Percentiles rank a stretch among this genome's conserved stretches.
Conservation (phyloP, 305 asterid genomes). For the Solanum aculeatissimum region DNA sequence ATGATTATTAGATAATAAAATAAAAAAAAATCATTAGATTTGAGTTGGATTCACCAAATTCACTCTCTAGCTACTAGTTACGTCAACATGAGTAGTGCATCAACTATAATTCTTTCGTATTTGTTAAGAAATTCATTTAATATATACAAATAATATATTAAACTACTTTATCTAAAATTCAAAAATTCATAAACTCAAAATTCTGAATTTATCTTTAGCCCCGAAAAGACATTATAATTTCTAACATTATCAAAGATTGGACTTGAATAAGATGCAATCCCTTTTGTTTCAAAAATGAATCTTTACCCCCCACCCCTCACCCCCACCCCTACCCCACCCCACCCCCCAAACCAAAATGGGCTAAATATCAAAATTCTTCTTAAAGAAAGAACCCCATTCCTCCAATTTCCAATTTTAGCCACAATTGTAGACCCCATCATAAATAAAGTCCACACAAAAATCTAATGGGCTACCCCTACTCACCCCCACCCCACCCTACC, state of each 20-base stretch:
- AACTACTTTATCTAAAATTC: fast-evolving
- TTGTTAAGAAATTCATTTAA: neutral
- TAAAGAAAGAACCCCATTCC: neutral
- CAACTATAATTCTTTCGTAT: neutral
- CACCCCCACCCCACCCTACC: neutral
- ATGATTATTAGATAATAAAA: neutral
- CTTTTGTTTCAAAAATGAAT: neutral
- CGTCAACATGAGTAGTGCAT: neutral
- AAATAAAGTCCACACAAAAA: neutral
- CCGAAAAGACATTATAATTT: neutral
- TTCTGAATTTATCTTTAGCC: fast-evolving
- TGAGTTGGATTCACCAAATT: neutral
- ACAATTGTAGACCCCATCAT: neutral
- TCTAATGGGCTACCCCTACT: neutral
- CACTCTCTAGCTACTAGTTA: neutral
- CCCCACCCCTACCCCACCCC: neutral
- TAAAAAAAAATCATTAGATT: neutral
- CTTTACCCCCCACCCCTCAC: neutral
- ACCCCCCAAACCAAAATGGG: neutral
- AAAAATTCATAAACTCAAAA: neutral
- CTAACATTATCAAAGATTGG: neutral
- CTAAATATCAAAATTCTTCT: neutral
- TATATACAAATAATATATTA: neutral
- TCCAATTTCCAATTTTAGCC: neutral
- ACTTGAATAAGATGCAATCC: neutral